Percentiles rank a stretch among this genome's conserved stretches.
Conservation (phyloP, 1,284 basidiomycete genomes). For the Puccinia polysora region DNA sequence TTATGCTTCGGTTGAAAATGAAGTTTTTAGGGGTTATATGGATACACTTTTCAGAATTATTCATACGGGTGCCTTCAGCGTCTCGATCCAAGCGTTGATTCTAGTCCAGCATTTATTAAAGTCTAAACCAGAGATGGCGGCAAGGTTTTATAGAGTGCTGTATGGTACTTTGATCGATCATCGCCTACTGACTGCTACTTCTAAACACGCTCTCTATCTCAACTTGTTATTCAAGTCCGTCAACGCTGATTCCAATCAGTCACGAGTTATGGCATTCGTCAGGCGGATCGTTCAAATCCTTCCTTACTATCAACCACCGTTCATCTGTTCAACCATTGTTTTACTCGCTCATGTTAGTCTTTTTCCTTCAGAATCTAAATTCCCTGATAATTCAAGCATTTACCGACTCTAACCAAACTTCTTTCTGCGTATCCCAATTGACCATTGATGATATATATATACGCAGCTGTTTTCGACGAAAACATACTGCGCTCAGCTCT, state of each 20-base stretch:
- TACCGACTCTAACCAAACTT: no score
- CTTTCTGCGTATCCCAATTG: background rate
- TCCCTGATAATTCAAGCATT: no score
- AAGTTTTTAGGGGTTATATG: conserved; percentile 77
- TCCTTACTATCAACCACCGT: conserved; percentile 71
- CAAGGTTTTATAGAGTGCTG: conserved; percentile 85
- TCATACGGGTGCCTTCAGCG: conserved; percentile 85
- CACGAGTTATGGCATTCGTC: conserved; percentile 75
- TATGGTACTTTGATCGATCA: conserved; percentile 83
- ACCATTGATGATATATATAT: no score
- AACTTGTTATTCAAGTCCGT: conserved; percentile 90
- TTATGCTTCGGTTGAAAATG: conserved; percentile 63
- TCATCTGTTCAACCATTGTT: conserved; percentile 78
- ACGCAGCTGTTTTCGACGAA: conserved; percentile 21
- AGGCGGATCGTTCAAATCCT: conserved; percentile 82
- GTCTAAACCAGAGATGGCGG: conserved; percentile 59
- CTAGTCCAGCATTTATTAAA: conserved; percentile 78
- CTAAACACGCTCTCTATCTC: conserved; percentile 96
- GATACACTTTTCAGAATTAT: conserved; percentile 93
- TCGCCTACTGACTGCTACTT: conserved; percentile 69
- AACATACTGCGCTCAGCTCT: background rate
- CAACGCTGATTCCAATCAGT: conserved; percentile 67
- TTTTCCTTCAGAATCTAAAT: background rate
- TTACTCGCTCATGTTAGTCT: conserved; percentile 58
- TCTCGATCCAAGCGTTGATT: conserved; percentile 85